Percentiles rank a stretch among this genome's conserved stretches.
phyloP scores from a whole-genome alignment of 257 asterid genomes.

The Verbena officinalis region DNA sequence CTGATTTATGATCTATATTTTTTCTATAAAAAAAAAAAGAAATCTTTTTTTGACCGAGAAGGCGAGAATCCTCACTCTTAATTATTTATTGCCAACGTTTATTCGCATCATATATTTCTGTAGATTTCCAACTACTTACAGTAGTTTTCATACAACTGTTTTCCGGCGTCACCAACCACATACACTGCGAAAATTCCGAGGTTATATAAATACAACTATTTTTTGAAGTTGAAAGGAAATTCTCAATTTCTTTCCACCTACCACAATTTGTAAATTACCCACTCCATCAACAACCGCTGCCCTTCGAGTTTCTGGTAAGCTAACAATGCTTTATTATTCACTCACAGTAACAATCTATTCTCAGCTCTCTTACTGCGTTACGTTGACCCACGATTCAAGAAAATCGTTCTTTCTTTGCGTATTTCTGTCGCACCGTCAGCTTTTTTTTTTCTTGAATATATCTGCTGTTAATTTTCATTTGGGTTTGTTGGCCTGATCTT shows the following conservation, averaged over 20 bases:
- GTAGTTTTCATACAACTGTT: not conserved
- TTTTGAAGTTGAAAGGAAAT: not conserved
- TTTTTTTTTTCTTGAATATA: not conserved
- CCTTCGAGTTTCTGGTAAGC: constrained; percentile 25
- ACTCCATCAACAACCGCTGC: constrained; percentile 19
- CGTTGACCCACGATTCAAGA: not conserved
- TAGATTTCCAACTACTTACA: not conserved
- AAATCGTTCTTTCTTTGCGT: not conserved
- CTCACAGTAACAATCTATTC: not conserved
- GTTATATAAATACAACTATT: not conserved
- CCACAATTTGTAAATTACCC: constrained; percentile 11
- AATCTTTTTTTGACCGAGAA: too few species aligned
- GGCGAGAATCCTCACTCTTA: too few species aligned
- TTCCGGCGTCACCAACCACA: not conserved
- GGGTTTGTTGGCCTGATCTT: constrained; percentile 8
- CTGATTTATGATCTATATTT: too few species aligned
- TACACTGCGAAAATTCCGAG: not conserved
- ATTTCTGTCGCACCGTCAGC: too few species aligned
- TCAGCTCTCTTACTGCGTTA: not conserved
- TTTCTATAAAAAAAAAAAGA: too few species aligned
- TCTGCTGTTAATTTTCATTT: not conserved
- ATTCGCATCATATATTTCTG: not conserved
- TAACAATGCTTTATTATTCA: not conserved
- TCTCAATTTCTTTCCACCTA: constrained; percentile 13
- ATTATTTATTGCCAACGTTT: not conserved